phyloP scores from a whole-genome alignment of 1,284 basidiomycete species.

The Coriolopsis trogii region DNA sequence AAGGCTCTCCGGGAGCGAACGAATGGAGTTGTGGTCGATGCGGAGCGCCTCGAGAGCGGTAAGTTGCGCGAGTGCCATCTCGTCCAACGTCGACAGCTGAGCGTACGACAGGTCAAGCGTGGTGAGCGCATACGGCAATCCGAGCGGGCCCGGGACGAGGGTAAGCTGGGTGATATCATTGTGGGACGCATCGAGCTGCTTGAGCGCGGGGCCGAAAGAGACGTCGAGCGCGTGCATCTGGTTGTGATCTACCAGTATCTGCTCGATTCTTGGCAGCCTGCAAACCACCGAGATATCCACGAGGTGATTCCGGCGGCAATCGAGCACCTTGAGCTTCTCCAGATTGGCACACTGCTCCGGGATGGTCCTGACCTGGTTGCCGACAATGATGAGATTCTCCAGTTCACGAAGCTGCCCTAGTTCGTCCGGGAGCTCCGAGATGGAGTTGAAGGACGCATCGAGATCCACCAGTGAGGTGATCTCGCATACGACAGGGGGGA shows the following conservation, averaged over 20 bases:
- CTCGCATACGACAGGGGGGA: conserved; percentile 81
- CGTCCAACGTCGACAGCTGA: conserved; percentile 87
- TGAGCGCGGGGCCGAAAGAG: conserved; percentile 66
- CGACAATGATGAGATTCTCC: conserved; percentile 83
- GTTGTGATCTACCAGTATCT: conserved; percentile 82
- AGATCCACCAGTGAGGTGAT: conserved; percentile 81
- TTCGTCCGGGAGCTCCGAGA: conserved; percentile 80
- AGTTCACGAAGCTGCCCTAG: conserved; percentile 75
- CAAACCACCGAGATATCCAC: conserved; percentile 74
- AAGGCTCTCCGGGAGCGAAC: conserved; percentile 81
- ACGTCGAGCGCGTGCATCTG: conserved; percentile 79
- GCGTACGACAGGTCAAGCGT: conserved; percentile 89
- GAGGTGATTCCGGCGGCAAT: conserved; percentile 85
- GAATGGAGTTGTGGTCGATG: conserved; percentile 89
- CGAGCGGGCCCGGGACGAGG: conserved; percentile 60
- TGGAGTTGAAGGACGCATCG: conserved; percentile 95
- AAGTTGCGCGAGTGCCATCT: conserved; percentile 72
- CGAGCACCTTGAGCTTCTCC: conserved; percentile 68
- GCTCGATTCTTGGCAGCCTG: conserved; percentile 70
- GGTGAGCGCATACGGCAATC: conserved; percentile 70
- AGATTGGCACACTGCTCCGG: conserved; percentile 72
- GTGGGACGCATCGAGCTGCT: conserved; percentile 68
- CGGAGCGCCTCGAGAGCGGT: conserved; percentile 73
- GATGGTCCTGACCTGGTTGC: conserved; percentile 83
- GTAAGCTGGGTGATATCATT: conserved; percentile 86